phyloP scores from a whole-genome alignment of 1,139 yeast genomes.

The Nakaseomyces nivariensis region DNA sequence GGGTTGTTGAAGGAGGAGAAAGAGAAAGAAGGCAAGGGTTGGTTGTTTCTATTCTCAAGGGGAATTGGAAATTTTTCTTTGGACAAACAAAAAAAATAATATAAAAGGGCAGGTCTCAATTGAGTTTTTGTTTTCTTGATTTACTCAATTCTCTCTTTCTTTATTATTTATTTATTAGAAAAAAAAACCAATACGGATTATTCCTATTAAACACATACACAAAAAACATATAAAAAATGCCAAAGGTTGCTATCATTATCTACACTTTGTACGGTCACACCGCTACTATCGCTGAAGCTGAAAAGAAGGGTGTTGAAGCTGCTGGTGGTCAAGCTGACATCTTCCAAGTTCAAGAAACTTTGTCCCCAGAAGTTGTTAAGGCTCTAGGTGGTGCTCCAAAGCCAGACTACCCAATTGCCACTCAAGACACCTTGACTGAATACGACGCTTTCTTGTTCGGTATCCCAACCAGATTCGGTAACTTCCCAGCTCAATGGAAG shows the following conservation, averaged over 20 bases:
- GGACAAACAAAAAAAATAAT: no score
- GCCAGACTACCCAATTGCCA: constrained; percentile 61
- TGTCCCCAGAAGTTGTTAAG: constrained; percentile 49
- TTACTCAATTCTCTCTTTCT: neutral
- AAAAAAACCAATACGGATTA: neutral
- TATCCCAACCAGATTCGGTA: constrained; percentile 77
- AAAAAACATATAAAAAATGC: constrained; percentile 9
- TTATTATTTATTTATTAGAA: neutral
- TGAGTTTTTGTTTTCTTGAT: no score
- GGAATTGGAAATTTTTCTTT: no score
- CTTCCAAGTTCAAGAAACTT: constrained; percentile 74
- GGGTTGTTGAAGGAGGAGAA: no score
- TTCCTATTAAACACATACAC: neutral
- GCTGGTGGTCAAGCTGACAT: constrained; percentile 68
- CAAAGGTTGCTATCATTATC: constrained; percentile 47
- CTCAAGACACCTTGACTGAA: constrained; percentile 44
- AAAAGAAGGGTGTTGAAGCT: constrained; percentile 58
- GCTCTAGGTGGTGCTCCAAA: constrained; percentile 59
- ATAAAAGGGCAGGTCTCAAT: no score
- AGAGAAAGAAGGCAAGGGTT: no score
- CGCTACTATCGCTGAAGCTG: constrained; percentile 56
- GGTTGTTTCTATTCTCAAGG: no score
- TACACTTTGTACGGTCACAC: constrained; percentile 80
- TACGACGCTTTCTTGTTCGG: constrained; percentile 77
- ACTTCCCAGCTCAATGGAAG: constrained; percentile 71